These are phyloP conservation scores for Marasmius fiardii DNA, from an alignment of 1,284 basidiomycete species.

Conservation along the genomic window DNA sequence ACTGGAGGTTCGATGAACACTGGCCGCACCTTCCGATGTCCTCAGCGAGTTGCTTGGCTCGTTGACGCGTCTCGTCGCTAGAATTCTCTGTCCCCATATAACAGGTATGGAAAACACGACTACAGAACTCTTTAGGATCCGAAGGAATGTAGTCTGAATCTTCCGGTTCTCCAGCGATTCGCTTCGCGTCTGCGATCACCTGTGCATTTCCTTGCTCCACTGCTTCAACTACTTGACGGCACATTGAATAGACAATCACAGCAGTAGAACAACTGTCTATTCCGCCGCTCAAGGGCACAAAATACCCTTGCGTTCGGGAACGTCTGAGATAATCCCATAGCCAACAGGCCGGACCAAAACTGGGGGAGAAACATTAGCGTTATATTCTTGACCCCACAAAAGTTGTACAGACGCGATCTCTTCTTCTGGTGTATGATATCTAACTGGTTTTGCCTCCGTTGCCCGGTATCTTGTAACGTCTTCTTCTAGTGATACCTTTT, in stretches of 20 bases:
- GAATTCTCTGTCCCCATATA: slow-evolving; percentile 99
- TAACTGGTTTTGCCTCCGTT: slow-evolving; percentile 50
- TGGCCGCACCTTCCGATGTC: slow-evolving; percentile 80
- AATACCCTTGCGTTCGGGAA: slow-evolving; percentile 93
- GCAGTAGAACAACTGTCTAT: slow-evolving; percentile 98
- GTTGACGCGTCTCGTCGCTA: slow-evolving; percentile 77
- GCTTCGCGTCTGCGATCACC: slow-evolving; percentile 88
- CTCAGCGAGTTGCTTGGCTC: slow-evolving; percentile 84
- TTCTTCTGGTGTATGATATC: slow-evolving; percentile 89
- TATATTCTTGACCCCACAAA: neutral
- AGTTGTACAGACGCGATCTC: slow-evolving; percentile 84
- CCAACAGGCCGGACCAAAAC: slow-evolving; percentile 97
- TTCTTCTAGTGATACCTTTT: slow-evolving; percentile 53
- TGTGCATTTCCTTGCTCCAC: slow-evolving; percentile 73
- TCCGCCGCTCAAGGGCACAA: slow-evolving; percentile 93
- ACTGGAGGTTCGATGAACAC: neutral
- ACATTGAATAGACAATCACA: slow-evolving; percentile 96
- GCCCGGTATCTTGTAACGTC: slow-evolving; percentile 47
- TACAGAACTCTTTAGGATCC: slow-evolving; percentile 84
- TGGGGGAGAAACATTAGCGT: slow-evolving; percentile 29
- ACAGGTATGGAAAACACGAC: slow-evolving; percentile 93
- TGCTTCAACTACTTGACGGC: slow-evolving; percentile 81
- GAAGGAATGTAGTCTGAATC: slow-evolving; percentile 80
- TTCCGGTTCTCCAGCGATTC: slow-evolving; percentile 83
- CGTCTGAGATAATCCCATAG: slow-evolving; percentile 98